Evolutionary conservation across 2,329 filamentous ascomycete genomes (phyloP), one percentile per base, ranked within the genome.

Genomic region (Didymella arachidicola): DNA sequence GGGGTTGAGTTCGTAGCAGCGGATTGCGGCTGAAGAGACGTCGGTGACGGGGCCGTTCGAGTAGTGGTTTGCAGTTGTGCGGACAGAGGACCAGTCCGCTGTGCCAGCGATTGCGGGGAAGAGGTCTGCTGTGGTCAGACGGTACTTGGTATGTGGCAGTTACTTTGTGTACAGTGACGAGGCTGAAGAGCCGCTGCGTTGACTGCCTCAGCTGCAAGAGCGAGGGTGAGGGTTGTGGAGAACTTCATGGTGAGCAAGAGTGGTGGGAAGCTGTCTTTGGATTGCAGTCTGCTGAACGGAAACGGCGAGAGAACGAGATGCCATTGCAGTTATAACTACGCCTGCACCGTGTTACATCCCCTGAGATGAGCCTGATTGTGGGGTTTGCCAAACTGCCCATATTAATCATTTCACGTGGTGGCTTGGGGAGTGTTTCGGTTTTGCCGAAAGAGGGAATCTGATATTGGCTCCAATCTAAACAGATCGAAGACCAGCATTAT

Each of bases 1-100:
- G 0, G 69, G 64, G 12, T 61, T 63, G 56, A 70, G 62, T 48
- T 70, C 68, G 60, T 75, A 76, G 68, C 75, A 78, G 27, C 75
- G 72, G 29, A 78, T 72, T 32, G 70, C 68, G 4, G 53, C 18
- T 2, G 69, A 70, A 11, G 62, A 62, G 16, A 77, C 71, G 42
- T 78, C 74, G 22, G 61, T 66, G 25, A 74, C 60, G 18, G 68
- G 67, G 16, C 53, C 74, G 44, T 73, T 72, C 53, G 60, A 64
- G 36, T 75, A 65, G 60, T 65, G 64, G 64, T 77, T 77, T 30
- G 63, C 62, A 14, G 74, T 76, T 49, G 64, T 66, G 43, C 74
- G 72, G 47, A 77, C 71, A 26, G 67, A 69, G 43, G 70, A 62
- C 73, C 73, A 75, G 51, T 73, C 66, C 14, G 59, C 42, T n/a